phyloP scores from a whole-genome alignment of 805 yeast genomes.

The Kodamaea lidongshanica region DNA sequence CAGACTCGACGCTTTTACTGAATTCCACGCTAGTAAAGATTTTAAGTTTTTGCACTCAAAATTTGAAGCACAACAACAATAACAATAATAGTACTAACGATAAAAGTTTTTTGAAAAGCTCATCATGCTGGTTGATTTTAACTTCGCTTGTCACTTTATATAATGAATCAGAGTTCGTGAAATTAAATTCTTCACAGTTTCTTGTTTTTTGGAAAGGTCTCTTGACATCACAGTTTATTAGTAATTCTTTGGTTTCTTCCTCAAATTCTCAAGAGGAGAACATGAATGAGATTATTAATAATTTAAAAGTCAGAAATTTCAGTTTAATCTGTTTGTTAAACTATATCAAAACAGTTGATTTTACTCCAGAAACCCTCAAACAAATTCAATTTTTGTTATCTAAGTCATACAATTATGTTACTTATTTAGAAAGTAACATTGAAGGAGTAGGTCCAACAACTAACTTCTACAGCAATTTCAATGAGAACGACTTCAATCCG shows the following conservation, averaged over 20 bases:
- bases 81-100: slow-evolving; percentile 18
- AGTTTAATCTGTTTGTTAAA: slow-evolving; percentile 36
- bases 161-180: slow-evolving; percentile 37
- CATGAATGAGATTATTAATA: slow-evolving; percentile 25
- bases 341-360: slow-evolving; percentile 31
- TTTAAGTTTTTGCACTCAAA: slow-evolving; percentile 41
- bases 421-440: slow-evolving; percentile 33
- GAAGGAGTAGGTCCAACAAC: slow-evolving; percentile 29
- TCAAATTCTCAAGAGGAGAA: slow-evolving; percentile 15
- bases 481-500: slow-evolving; percentile 25
- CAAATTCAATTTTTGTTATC: slow-evolving; percentile 37
- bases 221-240: slow-evolving; percentile 36
- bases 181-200: slow-evolving; percentile 39
- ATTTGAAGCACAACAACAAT: slow-evolving; percentile 31
- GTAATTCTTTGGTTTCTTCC: slow-evolving; percentile 16
- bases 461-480: slow-evolving; percentile 24
- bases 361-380: slow-evolving; percentile 35
- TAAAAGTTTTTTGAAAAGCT: slow-evolving; percentile 19
- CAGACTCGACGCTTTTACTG: slow-evolving; percentile 30
- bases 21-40: slow-evolving; percentile 36
- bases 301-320: slow-evolving; percentile 32
- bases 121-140: slow-evolving; percentile 38
- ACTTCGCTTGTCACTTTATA: slow-evolving; percentile 35
- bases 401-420: slow-evolving; percentile 36
- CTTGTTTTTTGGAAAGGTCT: slow-evolving; percentile 40